Conservation (phyloP, 1,139 yeast genomes). For the Eremothecium cymbalariae region DNA sequence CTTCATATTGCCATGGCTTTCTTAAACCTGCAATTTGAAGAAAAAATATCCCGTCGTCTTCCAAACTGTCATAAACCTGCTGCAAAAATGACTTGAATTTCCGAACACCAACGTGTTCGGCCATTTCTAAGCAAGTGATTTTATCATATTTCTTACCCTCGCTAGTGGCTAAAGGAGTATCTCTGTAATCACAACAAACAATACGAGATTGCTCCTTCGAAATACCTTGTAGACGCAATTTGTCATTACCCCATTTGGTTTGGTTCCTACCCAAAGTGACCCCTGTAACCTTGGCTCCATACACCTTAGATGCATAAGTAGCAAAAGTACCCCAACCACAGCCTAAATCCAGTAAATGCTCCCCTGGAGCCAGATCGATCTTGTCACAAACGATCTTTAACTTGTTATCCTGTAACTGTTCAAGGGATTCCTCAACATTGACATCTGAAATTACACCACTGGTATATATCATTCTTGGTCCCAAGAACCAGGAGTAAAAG, state of each 20-base stretch:
- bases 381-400: constrained; percentile 82
- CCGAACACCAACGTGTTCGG: constrained; percentile 93
- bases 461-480: constrained; percentile 91
- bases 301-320: constrained; percentile 70
- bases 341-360: constrained; percentile 72
- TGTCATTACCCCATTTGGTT: constrained; percentile 79
- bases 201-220: constrained; percentile 62
- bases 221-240: constrained; percentile 62
- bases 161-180: constrained; percentile 69
- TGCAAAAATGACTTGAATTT: constrained; percentile 65
- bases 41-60: constrained; percentile 83
- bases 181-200: constrained; percentile 84
- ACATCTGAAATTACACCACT: constrained; percentile 77
- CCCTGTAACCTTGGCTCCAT: constrained; percentile 85
- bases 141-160: constrained; percentile 53
- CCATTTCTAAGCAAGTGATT: constrained; percentile 90
- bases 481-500: constrained; percentile 88
- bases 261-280: constrained; percentile 84
- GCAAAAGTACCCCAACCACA: constrained; percentile 98
- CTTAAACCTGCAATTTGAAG: constrained; percentile 88
- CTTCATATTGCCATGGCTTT: constrained; percentile 93
- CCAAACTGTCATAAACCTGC: constrained; percentile 80
- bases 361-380: constrained; percentile 66
- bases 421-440: constrained; percentile 65
- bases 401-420: constrained; percentile 85